Base-by-base conservation (phyloP, 2,329 filamentous ascomycete genomes). In the Aspergillus terreus region DNA sequence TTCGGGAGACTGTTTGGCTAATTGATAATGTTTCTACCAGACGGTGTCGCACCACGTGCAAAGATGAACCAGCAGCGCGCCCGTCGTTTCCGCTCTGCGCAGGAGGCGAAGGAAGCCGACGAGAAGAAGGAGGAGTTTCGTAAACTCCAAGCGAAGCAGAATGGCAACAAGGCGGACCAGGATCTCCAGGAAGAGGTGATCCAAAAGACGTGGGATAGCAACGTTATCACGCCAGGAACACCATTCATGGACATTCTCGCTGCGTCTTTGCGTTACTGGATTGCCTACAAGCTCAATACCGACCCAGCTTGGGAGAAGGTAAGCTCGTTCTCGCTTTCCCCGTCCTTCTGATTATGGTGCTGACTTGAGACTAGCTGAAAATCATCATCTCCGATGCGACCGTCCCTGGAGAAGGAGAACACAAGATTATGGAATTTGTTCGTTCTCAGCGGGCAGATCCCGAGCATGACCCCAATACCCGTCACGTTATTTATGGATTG, bases 41-140 rank as follows among this genome's bases (percentile, higher is more conserved):
- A 99, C 75, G 94, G 94, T 69, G 94, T 99, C 58, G 94, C 94
- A 4, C 95, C 94, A 44, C 88, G 94, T 71, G 95, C 95, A 53
- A 99, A 99, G 75, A 99, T 99, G 94, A 99, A 99, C 70, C 95
- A 99, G 70, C 94, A 99, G 75, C 90, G 94, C 56, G 95, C 94
- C 40, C 84, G 94, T 71, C 90, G 94, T 64, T 99, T 99, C 75
- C 87, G 94, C 56, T 88, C 92, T 19, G 94, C 92, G 2, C 90
- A 92, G 70, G 94, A 99, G 70, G 94, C 94, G 14, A 86, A 90
- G 66, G 91, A 97, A 69, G 96, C 96, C 69, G 91, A 95, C 66
- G 85, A 87, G 52, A 90, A 96, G 68, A 95, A 95, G 66, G 85
- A 87, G 57, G 90, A 96, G 68, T 85, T 96, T 45, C 78, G 92